Base-by-base conservation (phyloP, 2,329 filamentous ascomycete species). In the Helminthosporium solani region DNA sequence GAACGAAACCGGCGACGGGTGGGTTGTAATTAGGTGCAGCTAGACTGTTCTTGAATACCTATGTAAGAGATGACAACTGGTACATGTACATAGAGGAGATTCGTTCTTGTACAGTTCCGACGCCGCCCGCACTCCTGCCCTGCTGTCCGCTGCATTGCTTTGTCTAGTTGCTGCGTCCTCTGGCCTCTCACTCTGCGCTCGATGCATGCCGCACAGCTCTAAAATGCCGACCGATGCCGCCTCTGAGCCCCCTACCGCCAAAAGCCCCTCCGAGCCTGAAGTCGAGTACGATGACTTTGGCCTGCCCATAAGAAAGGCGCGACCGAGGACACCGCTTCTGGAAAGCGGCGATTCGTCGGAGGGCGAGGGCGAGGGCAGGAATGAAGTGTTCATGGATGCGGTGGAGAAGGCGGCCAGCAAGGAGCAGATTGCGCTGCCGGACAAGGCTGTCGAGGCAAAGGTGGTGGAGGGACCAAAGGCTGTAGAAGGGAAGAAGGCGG, bases 201-300 rank as follows among this genome's bases (percentile, higher is more conserved):
- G 37, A 58, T 53, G 46, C 45, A 41, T 38, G 31, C 31, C 16
- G 30, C 35, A 33, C 25, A 34, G 23, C 42, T 54, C 51, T 33
- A 50, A 19, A 38, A 61, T 61, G 58, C 27, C 54, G 28, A 46
- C 45, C 53, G 50, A 56, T 45, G 33, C 47, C 47, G 41, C 52
- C 21, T 53, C 63, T 49, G 59, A 59, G 35, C 48, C 61, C 56
- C 53, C 58, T 55, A 60, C 53, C 48, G 5, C 28, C 7, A 31
- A 31, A 7, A 12, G 14, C 28, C 14, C 28, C 28, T 7, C 28
- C 12, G 50, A 50, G 35, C 25, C 50, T 9, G 60, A 55, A 14
- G 56, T 67, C 40, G 81, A 85, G 60, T 71, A 83, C 48, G 86
- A 89, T 66, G 86, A 89, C 55, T 89, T 88, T 65, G 86, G 86